Evolutionary conservation across 306 rosid species (phyloP).

Genomic region (Ceratonia siliqua): DNA sequence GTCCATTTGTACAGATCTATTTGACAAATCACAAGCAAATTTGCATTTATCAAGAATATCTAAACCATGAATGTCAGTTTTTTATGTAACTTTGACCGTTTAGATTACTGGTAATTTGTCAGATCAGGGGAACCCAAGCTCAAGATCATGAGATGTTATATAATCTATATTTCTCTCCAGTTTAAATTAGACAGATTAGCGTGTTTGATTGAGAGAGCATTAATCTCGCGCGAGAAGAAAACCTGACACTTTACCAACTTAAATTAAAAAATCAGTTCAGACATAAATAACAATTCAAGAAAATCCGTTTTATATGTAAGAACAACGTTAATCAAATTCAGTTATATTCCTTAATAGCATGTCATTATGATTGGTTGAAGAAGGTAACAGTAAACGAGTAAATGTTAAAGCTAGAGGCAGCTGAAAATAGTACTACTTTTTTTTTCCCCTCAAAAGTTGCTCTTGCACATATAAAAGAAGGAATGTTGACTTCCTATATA

Average conservation of each 20-base stretch:
- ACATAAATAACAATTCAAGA: background rate
- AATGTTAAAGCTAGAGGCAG: background rate
- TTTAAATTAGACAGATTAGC: slow-evolving; percentile 5
- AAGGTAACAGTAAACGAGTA: background rate
- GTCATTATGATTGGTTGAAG: background rate
- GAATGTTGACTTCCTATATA: background rate
- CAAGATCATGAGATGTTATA: background rate
- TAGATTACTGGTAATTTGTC: background rate
- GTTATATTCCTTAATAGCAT: background rate
- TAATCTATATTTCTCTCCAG: background rate
- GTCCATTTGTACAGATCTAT: background rate
- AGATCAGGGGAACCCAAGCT: slow-evolving; percentile 1
- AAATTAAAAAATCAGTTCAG: slow-evolving; percentile 1
- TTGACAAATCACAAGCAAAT: background rate
- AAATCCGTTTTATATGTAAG: background rate
- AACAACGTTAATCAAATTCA: background rate
- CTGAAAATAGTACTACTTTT: background rate
- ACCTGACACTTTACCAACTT: background rate
- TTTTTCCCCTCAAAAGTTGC: background rate
- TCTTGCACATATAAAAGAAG: background rate
- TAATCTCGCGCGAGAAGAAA: background rate
- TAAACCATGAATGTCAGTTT: background rate
- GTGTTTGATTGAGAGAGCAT: background rate
- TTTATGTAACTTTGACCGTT: background rate
- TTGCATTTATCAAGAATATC: background rate